Evolutionary conservation across 2,329 filamentous ascomycete species (phyloP).

Genomic region (Diaporthe aspalathi): DNA sequence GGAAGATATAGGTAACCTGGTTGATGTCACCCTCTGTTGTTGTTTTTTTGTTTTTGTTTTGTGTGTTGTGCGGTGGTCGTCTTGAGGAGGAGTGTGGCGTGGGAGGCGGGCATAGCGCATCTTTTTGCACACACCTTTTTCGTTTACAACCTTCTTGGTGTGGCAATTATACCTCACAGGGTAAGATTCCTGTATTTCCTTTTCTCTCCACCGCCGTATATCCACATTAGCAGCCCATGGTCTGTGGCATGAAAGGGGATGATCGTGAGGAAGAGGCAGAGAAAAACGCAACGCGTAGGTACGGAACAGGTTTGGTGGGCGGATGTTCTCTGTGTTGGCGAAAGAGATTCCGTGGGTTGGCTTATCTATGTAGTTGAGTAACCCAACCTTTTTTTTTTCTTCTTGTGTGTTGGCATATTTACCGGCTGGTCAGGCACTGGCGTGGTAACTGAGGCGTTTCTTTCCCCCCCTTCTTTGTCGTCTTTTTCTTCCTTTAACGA

Average conservation of each 20-base stretch:
- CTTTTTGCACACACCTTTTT: constrained; percentile 5
- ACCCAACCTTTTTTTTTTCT: background rate
- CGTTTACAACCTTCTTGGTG: no score
- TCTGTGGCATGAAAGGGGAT: background rate
- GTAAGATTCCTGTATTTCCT: background rate
- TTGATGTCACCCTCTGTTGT: background rate
- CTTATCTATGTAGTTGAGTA: no score
- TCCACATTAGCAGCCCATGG: background rate
- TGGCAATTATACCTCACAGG: background rate
- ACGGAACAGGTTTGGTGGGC: background rate
- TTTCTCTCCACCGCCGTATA: background rate
- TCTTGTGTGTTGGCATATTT: constrained; percentile 8
- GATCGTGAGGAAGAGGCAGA: no score
- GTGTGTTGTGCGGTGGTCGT: background rate
- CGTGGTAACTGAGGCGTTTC: background rate
- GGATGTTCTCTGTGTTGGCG: background rate
- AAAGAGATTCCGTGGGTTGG: background rate
- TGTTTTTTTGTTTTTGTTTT: background rate
- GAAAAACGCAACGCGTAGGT: no score
- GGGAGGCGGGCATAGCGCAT: constrained; percentile 24
- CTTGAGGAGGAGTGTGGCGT: constrained; percentile 8
- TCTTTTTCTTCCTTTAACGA: background rate
- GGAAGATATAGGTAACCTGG: background rate
- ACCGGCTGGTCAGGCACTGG: constrained; percentile 28
- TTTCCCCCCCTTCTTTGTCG: no score